Evolutionary conservation across 2,329 filamentous ascomycete species (phyloP).

Genomic region (Penicillium sp.): DNA sequence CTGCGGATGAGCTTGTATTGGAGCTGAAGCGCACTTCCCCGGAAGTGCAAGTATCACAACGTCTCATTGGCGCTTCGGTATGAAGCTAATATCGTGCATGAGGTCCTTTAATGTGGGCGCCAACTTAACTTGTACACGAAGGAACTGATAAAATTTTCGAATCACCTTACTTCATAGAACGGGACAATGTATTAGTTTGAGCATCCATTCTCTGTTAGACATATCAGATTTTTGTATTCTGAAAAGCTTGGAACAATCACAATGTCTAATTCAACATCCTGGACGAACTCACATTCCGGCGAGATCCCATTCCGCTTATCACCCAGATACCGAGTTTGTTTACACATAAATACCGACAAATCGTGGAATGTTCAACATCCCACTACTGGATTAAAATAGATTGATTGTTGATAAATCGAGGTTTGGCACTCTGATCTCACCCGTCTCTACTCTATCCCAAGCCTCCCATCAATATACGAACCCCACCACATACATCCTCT

Average conservation of each 20-base stretch:
- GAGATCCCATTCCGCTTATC: constrained; percentile 5
- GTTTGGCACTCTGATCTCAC: background rate
- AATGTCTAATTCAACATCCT: background rate
- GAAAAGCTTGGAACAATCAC: too few species aligned
- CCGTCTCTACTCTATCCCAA: background rate
- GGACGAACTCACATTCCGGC: constrained; percentile 7
- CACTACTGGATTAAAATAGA: background rate
- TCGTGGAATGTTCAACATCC: background rate
- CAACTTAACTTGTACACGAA: too few species aligned
- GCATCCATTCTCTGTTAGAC: too few species aligned
- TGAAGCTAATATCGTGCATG: background rate
- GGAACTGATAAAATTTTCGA: too few species aligned
- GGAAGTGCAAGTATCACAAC: background rate
- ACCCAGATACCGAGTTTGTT: constrained; percentile 5
- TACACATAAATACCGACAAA: background rate
- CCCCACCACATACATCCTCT: background rate
- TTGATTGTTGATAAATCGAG: constrained; percentile 4
- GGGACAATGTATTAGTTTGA: too few species aligned
- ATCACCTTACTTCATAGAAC: too few species aligned
- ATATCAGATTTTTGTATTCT: too few species aligned
- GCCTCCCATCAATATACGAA: background rate
- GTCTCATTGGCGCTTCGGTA: constrained; percentile 3
- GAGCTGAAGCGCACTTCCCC: constrained; percentile 8
- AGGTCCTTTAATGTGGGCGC: background rate
- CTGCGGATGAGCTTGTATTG: constrained; percentile 17